Conservation (phyloP, 768 basidiomycete genomes). For the Harrya chromipes region DNA sequence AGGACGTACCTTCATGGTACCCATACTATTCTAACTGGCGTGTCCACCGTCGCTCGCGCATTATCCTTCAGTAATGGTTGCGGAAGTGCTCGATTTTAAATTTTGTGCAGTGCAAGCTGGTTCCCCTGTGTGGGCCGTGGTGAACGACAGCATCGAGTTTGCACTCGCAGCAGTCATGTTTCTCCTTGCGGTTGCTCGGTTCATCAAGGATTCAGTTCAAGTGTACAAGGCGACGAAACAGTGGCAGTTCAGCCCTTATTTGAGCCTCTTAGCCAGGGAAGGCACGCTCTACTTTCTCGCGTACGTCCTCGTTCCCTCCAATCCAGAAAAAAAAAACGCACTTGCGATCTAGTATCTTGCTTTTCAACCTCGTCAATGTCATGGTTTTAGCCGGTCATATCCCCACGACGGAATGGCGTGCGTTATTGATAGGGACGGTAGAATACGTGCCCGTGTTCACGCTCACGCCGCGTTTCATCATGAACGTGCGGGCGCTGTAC, state of each 20-base stretch:
- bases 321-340: too few species aligned
- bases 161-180: too few species aligned
- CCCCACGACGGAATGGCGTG: neutral
- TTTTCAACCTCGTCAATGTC: neutral
- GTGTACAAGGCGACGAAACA: neutral
- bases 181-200: neutral
- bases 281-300: neutral
- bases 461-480: slow-evolving; percentile 5
- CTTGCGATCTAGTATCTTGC: neutral
- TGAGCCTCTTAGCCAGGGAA: slow-evolving; percentile 2
- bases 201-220: neutral
- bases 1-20: too few species aligned
- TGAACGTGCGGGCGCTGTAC: slow-evolving; percentile 6
- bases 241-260: neutral
- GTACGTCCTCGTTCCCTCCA: neutral
- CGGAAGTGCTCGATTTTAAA: neutral
- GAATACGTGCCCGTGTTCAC: slow-evolving; percentile 5
- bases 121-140: neutral
- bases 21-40: too few species aligned
- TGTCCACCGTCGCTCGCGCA: neutral
- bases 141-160: neutral
- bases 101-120: neutral
- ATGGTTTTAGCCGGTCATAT: neutral
- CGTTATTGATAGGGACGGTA: neutral
- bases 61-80: too few species aligned